These are phyloP conservation scores for Domatiomyces catenatus DNA, from an alignment of 2,329 filamentous ascomycete species.

Conservation along the genomic window DNA sequence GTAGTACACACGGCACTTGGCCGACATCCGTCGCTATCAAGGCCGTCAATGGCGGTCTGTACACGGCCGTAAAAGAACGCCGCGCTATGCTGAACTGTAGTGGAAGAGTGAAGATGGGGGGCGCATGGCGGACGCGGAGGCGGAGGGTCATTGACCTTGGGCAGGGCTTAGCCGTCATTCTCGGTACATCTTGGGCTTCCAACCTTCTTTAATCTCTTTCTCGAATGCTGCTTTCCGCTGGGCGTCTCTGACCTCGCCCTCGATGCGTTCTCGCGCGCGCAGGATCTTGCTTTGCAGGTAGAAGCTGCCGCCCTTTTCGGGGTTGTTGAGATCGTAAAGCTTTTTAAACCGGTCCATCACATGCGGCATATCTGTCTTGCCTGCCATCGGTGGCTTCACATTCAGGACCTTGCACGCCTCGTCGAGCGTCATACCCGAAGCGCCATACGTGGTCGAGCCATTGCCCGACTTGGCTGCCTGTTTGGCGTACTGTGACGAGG, in stretches of 20 bases:
- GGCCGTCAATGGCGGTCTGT: background rate
- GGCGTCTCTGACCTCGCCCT: constrained; percentile 63
- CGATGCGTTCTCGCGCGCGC: constrained; percentile 78
- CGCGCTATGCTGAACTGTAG: constrained; percentile 3
- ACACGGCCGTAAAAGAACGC: constrained; percentile 1
- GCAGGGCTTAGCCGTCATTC: constrained; percentile 41
- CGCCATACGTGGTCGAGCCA: constrained; percentile 35
- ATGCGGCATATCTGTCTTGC: constrained; percentile 61
- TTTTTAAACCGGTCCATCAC: constrained; percentile 83
- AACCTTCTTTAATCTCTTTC: constrained; percentile 67
- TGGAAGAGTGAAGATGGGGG: background rate
- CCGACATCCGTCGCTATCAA: background rate
- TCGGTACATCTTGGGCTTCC: constrained; percentile 92
- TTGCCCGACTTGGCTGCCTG: constrained; percentile 46
- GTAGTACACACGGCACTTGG: background rate
- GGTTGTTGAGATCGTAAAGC: constrained; percentile 86
- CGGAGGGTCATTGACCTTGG: constrained; percentile 14
- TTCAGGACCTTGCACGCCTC: constrained; percentile 97
- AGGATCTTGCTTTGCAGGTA: constrained; percentile 96
- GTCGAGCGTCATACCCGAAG: constrained; percentile 72
- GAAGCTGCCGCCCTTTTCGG: constrained; percentile 90
- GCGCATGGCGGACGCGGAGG: background rate
- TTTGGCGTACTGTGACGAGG: constrained; percentile 66
- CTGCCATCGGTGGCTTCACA: constrained; percentile 70
- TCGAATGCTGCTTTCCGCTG: constrained; percentile 58